Evolutionary conservation across 2,329 filamentous ascomycete species (phyloP).

Genomic region (Akanthomyces lecanii): DNA sequence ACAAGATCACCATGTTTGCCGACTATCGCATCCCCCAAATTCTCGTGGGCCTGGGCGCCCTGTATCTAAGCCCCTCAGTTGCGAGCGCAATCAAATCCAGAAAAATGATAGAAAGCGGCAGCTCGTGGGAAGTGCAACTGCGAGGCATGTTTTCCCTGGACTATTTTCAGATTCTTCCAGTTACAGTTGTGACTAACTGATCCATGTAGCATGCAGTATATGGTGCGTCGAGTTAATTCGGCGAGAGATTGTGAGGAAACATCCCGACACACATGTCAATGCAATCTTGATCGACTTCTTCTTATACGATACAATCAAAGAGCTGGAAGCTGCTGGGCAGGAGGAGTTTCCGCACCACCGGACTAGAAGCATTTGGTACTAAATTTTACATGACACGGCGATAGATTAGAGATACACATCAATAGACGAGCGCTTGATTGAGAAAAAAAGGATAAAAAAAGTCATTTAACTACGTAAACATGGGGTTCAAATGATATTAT

Average conservation of each 20-base stretch:
- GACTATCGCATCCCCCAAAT: slow-evolving; percentile 97
- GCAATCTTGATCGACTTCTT: slow-evolving; percentile 97
- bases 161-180: not conserved
- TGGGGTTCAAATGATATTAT: not conserved
- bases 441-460: not conserved
- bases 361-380: slow-evolving; percentile 95
- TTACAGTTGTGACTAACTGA: slow-evolving; percentile 7
- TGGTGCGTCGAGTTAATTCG: slow-evolving; percentile 92
- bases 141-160: slow-evolving; percentile 52
- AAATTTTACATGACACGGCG: slow-evolving; percentile 18
- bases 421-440: not conserved
- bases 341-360: slow-evolving; percentile 72
- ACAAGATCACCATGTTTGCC: slow-evolving; percentile 97
- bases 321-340: slow-evolving; percentile 61
- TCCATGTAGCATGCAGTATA: slow-evolving; percentile 70
- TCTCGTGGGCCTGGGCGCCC: slow-evolving; percentile 73
- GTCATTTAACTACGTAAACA: slow-evolving; percentile 3
- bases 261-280: slow-evolving; percentile 72
- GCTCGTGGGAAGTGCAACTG: slow-evolving; percentile 79
- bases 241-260: slow-evolving; percentile 68
- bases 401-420: not conserved
- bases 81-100: slow-evolving; percentile 64
- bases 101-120: slow-evolving; percentile 64
- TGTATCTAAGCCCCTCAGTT: slow-evolving; percentile 79
- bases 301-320: slow-evolving; percentile 91